phyloP scores from a whole-genome alignment of 1,139 yeast genomes.

The Kurtzmaniella quercitrusa region DNA sequence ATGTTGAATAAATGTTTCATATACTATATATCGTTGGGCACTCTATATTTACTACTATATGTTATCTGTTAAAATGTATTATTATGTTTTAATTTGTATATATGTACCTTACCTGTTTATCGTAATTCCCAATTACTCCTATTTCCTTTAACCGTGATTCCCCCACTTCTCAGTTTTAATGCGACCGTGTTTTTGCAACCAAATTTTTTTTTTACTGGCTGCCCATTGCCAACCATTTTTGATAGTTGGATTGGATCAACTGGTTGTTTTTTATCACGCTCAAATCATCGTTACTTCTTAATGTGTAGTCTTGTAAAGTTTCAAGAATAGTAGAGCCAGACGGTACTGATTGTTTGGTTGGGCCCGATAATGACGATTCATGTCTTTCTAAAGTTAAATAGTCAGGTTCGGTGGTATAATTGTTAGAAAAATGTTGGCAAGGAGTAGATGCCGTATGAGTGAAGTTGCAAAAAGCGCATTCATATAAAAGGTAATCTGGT shows the following conservation, averaged over 20 bases:
- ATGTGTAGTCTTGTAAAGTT: constrained; percentile 4
- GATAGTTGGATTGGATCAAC: constrained; percentile 17
- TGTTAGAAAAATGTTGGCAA: constrained; percentile 11
- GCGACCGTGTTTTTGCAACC: constrained; percentile 1
- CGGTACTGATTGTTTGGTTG: neutral
- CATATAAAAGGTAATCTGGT: constrained; percentile 14
- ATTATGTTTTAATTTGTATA: neutral
- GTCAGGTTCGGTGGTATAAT: constrained; percentile 5
- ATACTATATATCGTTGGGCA: too few species aligned
- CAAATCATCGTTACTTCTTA: constrained; percentile 11
- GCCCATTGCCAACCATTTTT: constrained; percentile 16
- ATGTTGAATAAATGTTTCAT: too few species aligned
- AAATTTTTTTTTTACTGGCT: neutral
- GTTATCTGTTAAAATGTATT: too few species aligned
- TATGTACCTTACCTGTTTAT: neutral
- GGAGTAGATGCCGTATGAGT: constrained; percentile 11
- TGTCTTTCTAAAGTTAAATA: neutral
- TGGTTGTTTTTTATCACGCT: constrained; percentile 12
- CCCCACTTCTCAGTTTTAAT: neutral
- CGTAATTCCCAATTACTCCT: neutral
- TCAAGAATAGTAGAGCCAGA: constrained; percentile 4
- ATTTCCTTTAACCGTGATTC: neutral
- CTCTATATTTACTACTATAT: too few species aligned
- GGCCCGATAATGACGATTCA: neutral
- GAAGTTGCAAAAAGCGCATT: constrained; percentile 18